A percentile compares a stretch with the other conserved stretches of the same genome.
Evolutionary conservation across 495 filamentous ascomycete species (phyloP).

Genomic region (Parathielavia hyrcaniae): DNA sequence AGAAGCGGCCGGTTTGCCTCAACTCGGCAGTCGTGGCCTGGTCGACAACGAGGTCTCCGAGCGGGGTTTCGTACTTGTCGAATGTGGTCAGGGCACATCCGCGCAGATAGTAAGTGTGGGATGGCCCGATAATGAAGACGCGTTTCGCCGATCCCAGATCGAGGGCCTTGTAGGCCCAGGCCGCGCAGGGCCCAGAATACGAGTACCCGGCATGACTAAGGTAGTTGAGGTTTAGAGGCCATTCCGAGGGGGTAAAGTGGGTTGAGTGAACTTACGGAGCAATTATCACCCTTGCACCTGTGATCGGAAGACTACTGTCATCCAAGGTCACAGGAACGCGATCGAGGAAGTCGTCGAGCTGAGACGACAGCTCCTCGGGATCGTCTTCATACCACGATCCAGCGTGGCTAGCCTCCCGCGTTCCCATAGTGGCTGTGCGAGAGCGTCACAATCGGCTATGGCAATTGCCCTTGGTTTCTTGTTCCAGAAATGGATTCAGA

Average conservation of each 20-base stretch:
- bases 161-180: conserved; percentile 87
- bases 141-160: conserved; percentile 78
- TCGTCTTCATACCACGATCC: conserved; percentile 70
- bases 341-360: conserved; percentile 76
- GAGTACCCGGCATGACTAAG: conserved; percentile 96
- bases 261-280: conserved; percentile 69
- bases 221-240: conserved; percentile 5
- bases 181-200: conserved; percentile 90
- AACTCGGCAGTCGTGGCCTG: conserved; percentile 57
- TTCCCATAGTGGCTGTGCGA: conserved; percentile 23
- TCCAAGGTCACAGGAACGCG: conserved; percentile 62
- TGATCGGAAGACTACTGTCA: conserved; percentile 56
- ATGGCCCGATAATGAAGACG: conserved; percentile 90
- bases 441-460: neutral
- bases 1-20: conserved; percentile 57
- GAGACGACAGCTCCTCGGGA: conserved; percentile 50
- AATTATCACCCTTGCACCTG: conserved; percentile 82
- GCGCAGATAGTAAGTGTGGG: conserved; percentile 76
- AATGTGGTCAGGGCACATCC: conserved; percentile 72
- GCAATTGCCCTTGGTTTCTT: neutral
- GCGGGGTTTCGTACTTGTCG: conserved; percentile 73
- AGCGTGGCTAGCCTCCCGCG: conserved; percentile 59
- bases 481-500: neutral
- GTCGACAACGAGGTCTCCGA: conserved; percentile 75
- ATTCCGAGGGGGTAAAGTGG: conserved; percentile 7